These are phyloP conservation scores for Sugiyamaella castrensis DNA, from an alignment of 1,139 yeast genomes.

Conservation along the genomic window DNA sequence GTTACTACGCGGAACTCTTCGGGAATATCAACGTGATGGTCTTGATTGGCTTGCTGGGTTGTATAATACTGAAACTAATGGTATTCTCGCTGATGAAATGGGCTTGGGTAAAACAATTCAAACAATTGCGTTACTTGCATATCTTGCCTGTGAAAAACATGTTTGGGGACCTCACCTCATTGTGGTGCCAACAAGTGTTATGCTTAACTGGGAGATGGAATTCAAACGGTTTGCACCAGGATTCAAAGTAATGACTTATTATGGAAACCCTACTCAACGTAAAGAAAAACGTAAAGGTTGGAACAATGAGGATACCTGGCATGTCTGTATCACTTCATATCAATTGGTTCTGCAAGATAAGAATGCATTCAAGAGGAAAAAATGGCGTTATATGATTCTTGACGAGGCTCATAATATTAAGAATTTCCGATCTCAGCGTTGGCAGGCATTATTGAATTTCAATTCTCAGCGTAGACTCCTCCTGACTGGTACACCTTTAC, in stretches of 20 bases:
- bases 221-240: slow-evolving; percentile 98
- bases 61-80: slow-evolving; percentile 89
- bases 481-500: slow-evolving; percentile 94
- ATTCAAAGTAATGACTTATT: slow-evolving; percentile 89
- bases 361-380: slow-evolving; percentile 84
- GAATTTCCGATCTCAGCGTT: slow-evolving; percentile 90
- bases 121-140: slow-evolving; percentile 81
- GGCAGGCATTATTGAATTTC: slow-evolving; percentile 94
- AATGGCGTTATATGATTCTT: slow-evolving; percentile 93
- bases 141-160: slow-evolving; percentile 88
- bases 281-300: slow-evolving; percentile 95
- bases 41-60: slow-evolving; percentile 95
- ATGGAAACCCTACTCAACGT: slow-evolving; percentile 97
- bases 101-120: slow-evolving; percentile 98
- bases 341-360: slow-evolving; percentile 97
- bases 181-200: slow-evolving; percentile 97
- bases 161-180: slow-evolving; percentile 98
- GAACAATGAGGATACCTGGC: slow-evolving; percentile 95
- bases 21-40: slow-evolving; percentile 95
- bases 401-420: slow-evolving; percentile 99
- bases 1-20: slow-evolving; percentile 72
- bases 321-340: slow-evolving; percentile 94
- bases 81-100: slow-evolving; percentile 98
- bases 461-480: slow-evolving; percentile 84
- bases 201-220: slow-evolving; percentile 99